Conservation (phyloP, 2,329 filamentous ascomycete species). For the Botryotinia globosa region DNA sequence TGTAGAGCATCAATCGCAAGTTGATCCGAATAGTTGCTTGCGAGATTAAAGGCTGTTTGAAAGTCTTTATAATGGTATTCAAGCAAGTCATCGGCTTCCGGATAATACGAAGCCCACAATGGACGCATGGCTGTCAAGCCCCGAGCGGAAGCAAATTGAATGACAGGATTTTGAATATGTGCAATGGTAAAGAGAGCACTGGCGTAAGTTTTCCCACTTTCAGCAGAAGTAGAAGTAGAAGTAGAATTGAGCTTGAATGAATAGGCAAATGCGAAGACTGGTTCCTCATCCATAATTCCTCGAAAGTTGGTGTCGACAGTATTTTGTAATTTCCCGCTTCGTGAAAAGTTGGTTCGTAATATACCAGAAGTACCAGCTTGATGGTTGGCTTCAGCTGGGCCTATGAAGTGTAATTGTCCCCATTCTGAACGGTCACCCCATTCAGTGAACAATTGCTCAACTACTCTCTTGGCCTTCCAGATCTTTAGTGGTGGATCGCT, state of each 20-base stretch:
- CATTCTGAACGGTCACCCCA: constrained; percentile 74
- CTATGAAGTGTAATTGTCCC: constrained; percentile 77
- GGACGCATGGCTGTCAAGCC: constrained; percentile 77
- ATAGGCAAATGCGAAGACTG: constrained; percentile 77
- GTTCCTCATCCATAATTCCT: constrained; percentile 71
- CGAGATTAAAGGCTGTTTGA: constrained; percentile 58
- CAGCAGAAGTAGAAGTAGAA: constrained; percentile 35
- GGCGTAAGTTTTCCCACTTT: constrained; percentile 39
- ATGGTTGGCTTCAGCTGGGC: constrained; percentile 63
- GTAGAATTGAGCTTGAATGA: constrained; percentile 52
- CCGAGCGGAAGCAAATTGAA: constrained; percentile 73
- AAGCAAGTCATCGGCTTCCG: constrained; percentile 59
- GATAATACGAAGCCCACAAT: constrained; percentile 75
- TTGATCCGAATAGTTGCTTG: constrained; percentile 70
- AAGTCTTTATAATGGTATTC: constrained; percentile 77
- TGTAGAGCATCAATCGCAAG: constrained; percentile 68
- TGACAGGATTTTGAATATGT: constrained; percentile 73
- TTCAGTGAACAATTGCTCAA: constrained; percentile 72
- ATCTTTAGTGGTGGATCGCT: constrained; percentile 53
- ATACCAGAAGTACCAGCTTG: constrained; percentile 66
- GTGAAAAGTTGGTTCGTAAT: constrained; percentile 67
- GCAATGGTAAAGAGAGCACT: constrained; percentile 72
- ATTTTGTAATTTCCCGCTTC: constrained; percentile 64
- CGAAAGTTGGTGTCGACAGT: constrained; percentile 64
- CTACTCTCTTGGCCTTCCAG: constrained; percentile 59